Evolutionary conservation across 2,329 filamentous ascomycete genomes (phyloP).

Genomic region (Aspergillus clavatus): DNA sequence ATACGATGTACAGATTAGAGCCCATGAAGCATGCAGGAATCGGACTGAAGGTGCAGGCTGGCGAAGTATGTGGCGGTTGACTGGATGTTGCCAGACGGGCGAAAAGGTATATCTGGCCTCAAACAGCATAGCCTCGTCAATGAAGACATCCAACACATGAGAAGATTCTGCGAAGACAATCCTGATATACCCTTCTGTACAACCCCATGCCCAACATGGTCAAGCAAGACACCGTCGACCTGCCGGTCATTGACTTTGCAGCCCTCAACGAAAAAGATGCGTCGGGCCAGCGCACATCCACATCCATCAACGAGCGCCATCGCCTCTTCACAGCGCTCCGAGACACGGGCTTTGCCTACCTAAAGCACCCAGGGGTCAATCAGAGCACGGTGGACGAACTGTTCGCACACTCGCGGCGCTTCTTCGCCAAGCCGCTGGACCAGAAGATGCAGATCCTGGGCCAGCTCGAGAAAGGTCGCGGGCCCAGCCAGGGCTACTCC

Average conservation of each 20-base stretch:
- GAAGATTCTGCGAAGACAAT: not conserved
- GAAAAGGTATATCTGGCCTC: not conserved
- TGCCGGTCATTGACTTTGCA: not conserved
- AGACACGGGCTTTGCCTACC: not conserved
- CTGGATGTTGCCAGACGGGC: not conserved
- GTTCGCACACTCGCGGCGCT: not conserved
- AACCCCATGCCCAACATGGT: not conserved
- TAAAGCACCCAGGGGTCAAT: not conserved
- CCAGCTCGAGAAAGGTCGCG: not conserved
- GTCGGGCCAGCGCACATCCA: not conserved
- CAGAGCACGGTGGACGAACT: not conserved
- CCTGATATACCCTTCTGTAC: not conserved
- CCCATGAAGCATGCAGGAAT: not conserved
- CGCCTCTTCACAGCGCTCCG: conserved; percentile 1
- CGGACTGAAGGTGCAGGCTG: not conserved
- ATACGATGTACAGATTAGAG: not conserved
- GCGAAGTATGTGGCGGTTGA: not conserved
- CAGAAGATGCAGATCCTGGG: not conserved
- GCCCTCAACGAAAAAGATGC: not conserved
- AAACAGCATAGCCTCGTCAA: not conserved
- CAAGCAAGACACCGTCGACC: not conserved
- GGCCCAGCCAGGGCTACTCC: conserved; percentile 1
- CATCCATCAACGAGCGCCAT: conserved; percentile 2
- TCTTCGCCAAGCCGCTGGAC: conserved; percentile 1
- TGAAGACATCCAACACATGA: not conserved